Evolutionary conservation across 495 filamentous ascomycete genomes (phyloP), one percentile per base, ranked within the genome.

Genomic region (Ramalina peruviana): DNA sequence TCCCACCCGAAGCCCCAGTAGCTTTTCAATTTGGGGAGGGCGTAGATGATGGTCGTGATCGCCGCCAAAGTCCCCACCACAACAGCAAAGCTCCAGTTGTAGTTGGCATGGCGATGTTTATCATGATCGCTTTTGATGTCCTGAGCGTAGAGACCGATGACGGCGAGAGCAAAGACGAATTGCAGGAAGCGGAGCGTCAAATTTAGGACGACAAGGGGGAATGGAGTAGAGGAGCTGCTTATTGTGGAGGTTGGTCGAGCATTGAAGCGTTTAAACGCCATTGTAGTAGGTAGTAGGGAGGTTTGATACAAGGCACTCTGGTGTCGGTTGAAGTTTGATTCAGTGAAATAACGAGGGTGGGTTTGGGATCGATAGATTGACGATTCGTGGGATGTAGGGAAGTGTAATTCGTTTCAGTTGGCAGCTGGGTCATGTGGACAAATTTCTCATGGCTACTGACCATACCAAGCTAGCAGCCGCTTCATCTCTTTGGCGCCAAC

Each of bases 71-170:
- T 72, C 16, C 67, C 84, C 6, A 79, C 71, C 1, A 84, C 72
- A 43, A 78, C 73, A 0, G 86, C 88, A 61, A 81, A 95, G 25
- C 83, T 70, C 85, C 86, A 93, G 72, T 81, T 82, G 3, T 74
- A 65, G 59, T 86, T 72, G 4, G 66, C 61, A 49, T 74, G 66
- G n/a, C 65, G 63, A 9, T 83, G 79, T 42, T 72, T 62, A 49
- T 76, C 64, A 10, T 93, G 25, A 58, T 92, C 83, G 33, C 69
- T 60, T 13, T 33, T 33, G 30, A 33, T 33, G 12, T 7, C 30
- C 30, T 33, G 9, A 48, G 81, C 84, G 61, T 95, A 95, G 33
- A 95, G 78, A 4, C 80, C 87, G 52, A 80, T 75, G 50, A 92
- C 84, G 0, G 80, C 72, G 43, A 94, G 58, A 17, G 79, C 85